Evolutionary conservation across 192 early-diverging fungal genomes (phyloP), one percentile per base, ranked within the genome.

Genomic region (Linnemannia elongata): DNA sequence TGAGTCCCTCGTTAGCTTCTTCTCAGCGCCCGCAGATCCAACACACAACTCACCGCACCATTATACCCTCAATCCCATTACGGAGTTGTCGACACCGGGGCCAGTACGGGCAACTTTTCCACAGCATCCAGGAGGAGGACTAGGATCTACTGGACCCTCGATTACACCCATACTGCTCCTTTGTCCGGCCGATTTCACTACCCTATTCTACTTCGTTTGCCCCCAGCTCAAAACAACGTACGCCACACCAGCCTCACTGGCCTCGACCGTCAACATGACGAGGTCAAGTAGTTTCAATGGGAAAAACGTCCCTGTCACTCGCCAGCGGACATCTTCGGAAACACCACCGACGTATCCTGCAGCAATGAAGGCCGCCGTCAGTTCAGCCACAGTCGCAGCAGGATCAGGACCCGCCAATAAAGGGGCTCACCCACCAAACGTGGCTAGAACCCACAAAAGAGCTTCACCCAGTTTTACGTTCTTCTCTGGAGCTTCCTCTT

Each of bases 101-200:
- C 87, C 81, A 30, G 74, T 77, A 17, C 57, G 55, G 22, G 30
- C 39, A n/a, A 6, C 7, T 35, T 30, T 49, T 3, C 49, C 8
- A 42, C 68, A 33, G 2, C n/a, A 72, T 17, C n/a, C 36, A 35
- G 30, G 66, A 36, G 54, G 38, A 47, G 27, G 54, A 24, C 49
- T 36, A 47, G 30, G 33, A 55, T 52, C 74, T 12, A 82, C 71
- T 10, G 68, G 39, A 4, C 71, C 88, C 3, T 74, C 45, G 12
- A 69, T 83, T 18, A 83, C 81, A 20, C 88, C 88, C 18, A 41
- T 75, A 41, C 57, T 89, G 12, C 77, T 89, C 22, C 54, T 89
- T 12, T 87, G 84, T 77, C 88, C 88, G 1, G 86, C 88, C 18
- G 88, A 89, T 72, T 82, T 89, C 33, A 89, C 83, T 6, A 87